Evolutionary conservation across 495 filamentous ascomycete genomes (phyloP), one percentile per base, ranked within the genome.

Genomic region (Lindgomyces ingoldianus): DNA sequence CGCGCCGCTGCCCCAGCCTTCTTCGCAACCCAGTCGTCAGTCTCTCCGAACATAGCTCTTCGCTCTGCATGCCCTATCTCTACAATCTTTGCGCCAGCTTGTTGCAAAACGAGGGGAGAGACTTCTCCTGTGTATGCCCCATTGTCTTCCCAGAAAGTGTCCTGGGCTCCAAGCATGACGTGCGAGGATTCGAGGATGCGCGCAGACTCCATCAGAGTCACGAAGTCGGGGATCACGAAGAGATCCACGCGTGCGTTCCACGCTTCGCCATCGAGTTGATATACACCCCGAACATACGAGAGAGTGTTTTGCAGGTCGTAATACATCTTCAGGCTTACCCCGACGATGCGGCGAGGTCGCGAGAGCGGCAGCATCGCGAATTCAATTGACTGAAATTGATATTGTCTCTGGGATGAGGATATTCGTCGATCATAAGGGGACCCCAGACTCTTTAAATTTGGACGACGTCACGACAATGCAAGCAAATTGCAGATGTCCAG

Each of bases 301-400:
- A 78, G 76, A 14, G 91, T 92, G 57, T 78, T 77, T 19, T 82
- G 74, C 21, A 86, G 81, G 75, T 83, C 83, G 75, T 93, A 93
- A 81, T 93, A 93, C 85, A 91, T 90, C 72, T 95, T 93, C 22
- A 89, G 82, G 55, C 85, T 89, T 73, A 93, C 86, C 72, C 89
- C 88, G 52, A 95, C 81, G 54, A 93, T 80, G 60, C 84, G 88
- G 62, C 83, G 79, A n/a, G 82, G 83, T 18, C 85, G 77, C 14
- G 76, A 60, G 47, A 81, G 77, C n/a, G 77, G 62, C 2, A 73
- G 49, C 74, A 76, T 76, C 14, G 51, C n/a, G n/a, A n/a, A n/a
- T n/a, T n/a, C n/a, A n/a, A n/a, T n/a, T n/a, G n/a, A n/a, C n/a
- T n/a, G n/a, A n/a, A n/a, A n/a, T n/a, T n/a, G n/a, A n/a, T n/a